phyloP scores from a whole-genome alignment of 345 rosid species.

The Streptanthus diversifolius region DNA sequence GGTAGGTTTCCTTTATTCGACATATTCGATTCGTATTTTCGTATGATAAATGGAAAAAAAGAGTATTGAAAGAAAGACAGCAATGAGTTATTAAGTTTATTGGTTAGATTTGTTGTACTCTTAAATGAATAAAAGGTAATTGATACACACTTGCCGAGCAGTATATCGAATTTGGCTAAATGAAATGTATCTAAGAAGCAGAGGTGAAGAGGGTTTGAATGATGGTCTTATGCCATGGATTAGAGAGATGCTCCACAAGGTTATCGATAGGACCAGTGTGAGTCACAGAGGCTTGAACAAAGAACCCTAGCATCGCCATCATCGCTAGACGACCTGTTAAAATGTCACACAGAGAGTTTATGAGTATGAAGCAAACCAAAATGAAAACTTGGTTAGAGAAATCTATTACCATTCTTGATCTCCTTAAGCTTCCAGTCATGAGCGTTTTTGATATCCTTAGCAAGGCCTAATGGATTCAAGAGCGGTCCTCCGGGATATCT shows the following conservation, averaged over 20 bases:
- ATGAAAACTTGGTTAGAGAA: not conserved
- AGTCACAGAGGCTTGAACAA: conserved; percentile 85
- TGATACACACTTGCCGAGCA: conserved; percentile 12
- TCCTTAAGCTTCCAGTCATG: conserved; percentile 83
- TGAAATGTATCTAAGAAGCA: conserved; percentile 15
- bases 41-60: not conserved
- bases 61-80: not conserved
- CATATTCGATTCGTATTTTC: not conserved
- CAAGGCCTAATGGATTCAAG: conserved; percentile 84
- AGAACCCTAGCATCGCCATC: conserved; percentile 87
- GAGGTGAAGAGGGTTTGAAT: conserved; percentile 64
- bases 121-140: conserved; percentile 15
- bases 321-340: conserved; percentile 80
- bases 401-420: conserved; percentile 67
- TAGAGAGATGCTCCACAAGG: conserved; percentile 77
- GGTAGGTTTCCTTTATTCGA: not conserved
- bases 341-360: not conserved
- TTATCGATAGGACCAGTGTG: conserved; percentile 89
- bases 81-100: not conserved
- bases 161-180: not conserved
- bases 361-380: not conserved
- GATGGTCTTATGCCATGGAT: conserved; percentile 91
- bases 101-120: conserved; percentile 30
- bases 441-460: conserved; percentile 70
- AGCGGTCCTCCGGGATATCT: conserved; percentile 97